phyloP scores from a whole-genome alignment of 1,284 basidiomycete genomes.

The Trichosporon sp. region DNA sequence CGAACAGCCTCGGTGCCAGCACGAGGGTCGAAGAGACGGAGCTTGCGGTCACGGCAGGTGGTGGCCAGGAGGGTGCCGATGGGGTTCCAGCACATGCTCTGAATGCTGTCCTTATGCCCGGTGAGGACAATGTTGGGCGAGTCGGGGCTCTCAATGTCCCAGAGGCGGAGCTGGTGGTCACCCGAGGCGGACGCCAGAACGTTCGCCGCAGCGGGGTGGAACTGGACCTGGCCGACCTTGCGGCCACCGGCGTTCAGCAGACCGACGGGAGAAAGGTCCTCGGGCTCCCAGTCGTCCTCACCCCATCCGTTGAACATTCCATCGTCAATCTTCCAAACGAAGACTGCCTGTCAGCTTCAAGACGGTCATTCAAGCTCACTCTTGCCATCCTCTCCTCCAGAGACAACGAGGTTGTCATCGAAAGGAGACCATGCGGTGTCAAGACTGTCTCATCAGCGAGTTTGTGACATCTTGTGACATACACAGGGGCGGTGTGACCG shows the following conservation, averaged over 20 bases:
- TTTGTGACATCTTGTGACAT: not conserved
- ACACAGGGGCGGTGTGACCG: constrained; percentile 63
- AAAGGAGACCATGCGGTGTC: constrained; percentile 98
- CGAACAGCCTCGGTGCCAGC: constrained; percentile 77
- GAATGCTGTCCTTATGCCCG: constrained; percentile 86
- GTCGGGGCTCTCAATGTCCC: constrained; percentile 78
- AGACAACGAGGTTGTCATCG: constrained; percentile 85
- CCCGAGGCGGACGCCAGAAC: constrained; percentile 85
- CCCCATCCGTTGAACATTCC: constrained; percentile 80
- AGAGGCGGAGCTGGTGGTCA: constrained; percentile 86
- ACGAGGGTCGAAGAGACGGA: constrained; percentile 87
- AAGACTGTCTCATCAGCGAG: constrained; percentile 65
- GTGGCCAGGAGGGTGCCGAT: constrained; percentile 72
- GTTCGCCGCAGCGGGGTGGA: constrained; percentile 88
- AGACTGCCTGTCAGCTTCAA: constrained; percentile 56
- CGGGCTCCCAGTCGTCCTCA: constrained; percentile 74
- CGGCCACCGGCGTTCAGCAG: constrained; percentile 60
- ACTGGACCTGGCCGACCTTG: constrained; percentile 91
- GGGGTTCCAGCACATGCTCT: constrained; percentile 80
- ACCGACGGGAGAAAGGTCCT: constrained; percentile 75
- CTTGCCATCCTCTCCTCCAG: constrained; percentile 90
- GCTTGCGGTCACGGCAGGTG: constrained; percentile 88
- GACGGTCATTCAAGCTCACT: constrained; percentile 35
- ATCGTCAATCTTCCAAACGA: constrained; percentile 82
- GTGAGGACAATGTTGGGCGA: constrained; percentile 64